Base-by-base conservation (phyloP, 176 grass and related monocot genomes). In the Oryza australiensis region DNA sequence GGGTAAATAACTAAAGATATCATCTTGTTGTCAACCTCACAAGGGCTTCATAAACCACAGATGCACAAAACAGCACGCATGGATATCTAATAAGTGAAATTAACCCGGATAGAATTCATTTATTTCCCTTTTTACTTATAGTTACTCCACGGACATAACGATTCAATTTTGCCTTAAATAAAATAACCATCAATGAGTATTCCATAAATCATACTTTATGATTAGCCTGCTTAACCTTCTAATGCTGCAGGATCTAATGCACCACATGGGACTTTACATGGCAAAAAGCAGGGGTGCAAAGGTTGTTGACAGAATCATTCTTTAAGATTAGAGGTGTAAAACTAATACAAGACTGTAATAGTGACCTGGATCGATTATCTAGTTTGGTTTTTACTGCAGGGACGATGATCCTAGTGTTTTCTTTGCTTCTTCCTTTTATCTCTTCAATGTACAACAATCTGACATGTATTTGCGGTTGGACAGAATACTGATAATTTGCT, bases 211-310 rank as follows among this genome's bases (percentile, higher is more conserved):
- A 60, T 60, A 60, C 22, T 2, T 35, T 57, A 57, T 57, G 18
- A 12, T 30, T 48, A 34, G 28, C 48, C 30, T 59, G 16, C 45
- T 59, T 77, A 53, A 26, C 57, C 28, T 73, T 28, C 37, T 42
- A 63, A 68, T 84, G 14, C 51, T 85, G 55, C 85, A 97, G 92
- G 95, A 92, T 27, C 57, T 94, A 23, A 87, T 97, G 79, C 94
- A 97, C 85, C 86, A 97, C 84, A 88, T 97, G 38, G 94, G 94
- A 78, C 90, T 98, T 70, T 91, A 95, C 82, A 93, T 98, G 14
- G 90, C 86, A 11, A 94, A 93, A 83, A 85, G 88, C 77, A 92
- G 92, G 62, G 95, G 90, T 29, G 92, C 95, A 1, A 93, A 89
- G 82, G 38, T 98, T 12, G 95, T 91, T 35, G 85, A 93, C 42